Conservation (phyloP, 148 eudicot genomes). For the Polygonum aviculare region DNA sequence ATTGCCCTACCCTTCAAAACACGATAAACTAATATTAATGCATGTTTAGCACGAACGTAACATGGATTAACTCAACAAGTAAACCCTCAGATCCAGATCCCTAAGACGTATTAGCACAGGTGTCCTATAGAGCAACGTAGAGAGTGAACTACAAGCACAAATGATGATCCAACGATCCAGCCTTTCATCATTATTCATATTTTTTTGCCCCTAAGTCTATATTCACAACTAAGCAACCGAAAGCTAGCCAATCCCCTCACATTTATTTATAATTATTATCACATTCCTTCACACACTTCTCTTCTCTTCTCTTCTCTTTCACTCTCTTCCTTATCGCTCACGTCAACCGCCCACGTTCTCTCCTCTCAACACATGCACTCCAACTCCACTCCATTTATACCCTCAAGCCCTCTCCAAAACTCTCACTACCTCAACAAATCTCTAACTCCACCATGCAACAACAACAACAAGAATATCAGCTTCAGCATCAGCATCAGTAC, state of each 20-base stretch:
- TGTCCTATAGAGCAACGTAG: neutral
- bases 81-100: neutral
- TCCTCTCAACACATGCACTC: no score
- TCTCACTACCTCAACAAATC: neutral
- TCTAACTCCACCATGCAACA: neutral
- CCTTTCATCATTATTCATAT: neutral
- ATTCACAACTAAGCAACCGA: neutral
- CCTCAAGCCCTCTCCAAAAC: neutral
- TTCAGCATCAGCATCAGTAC: neutral
- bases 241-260: neutral
- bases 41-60: neutral
- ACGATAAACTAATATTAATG: neutral
- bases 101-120: neutral
- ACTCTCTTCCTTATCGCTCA: conserved; percentile 4
- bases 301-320: neutral
- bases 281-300: neutral
- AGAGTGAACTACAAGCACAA: neutral
- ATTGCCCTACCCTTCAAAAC: no score
- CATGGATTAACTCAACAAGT: neutral
- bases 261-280: neutral
- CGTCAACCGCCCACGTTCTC: conserved; percentile 9
- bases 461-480: neutral
- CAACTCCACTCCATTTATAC: neutral
- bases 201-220: neutral
- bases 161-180: neutral